These are phyloP conservation scores for Mycena latifolia DNA, from an alignment of 768 basidiomycete genomes.

Conservation along the genomic window DNA sequence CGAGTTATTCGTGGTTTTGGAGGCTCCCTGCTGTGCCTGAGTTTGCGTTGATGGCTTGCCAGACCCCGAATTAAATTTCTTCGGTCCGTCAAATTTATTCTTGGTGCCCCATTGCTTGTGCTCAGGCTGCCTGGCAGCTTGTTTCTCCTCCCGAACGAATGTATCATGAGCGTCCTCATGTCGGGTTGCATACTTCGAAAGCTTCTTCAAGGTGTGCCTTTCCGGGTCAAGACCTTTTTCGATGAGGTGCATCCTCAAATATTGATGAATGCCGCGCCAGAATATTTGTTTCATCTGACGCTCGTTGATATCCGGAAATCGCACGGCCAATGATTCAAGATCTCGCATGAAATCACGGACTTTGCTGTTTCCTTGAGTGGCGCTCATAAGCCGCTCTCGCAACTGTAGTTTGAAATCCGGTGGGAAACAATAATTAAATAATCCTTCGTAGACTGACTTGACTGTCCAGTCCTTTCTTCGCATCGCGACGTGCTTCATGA, in stretches of 20 bases:
- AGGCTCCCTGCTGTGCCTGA: too few species aligned
- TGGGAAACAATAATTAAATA: too few species aligned
- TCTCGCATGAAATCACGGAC: slow-evolving; percentile 36
- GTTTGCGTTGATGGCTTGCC: too few species aligned
- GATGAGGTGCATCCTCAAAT: slow-evolving; percentile 38
- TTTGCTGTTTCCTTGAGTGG: not conserved
- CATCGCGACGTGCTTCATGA: too few species aligned
- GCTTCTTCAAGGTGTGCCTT: not conserved
- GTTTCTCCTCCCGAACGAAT: not conserved
- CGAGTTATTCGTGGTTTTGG: too few species aligned
- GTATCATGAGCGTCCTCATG: slow-evolving; percentile 9
- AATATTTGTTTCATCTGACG: slow-evolving; percentile 37
- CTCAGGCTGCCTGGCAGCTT: not conserved
- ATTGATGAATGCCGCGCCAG: slow-evolving; percentile 37
- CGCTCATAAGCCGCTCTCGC: slow-evolving; percentile 21
- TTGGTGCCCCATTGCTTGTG: not conserved
- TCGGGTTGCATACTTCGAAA: not conserved
- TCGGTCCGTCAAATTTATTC: too few species aligned
- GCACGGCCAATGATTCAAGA: slow-evolving; percentile 37
- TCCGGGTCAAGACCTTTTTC: slow-evolving; percentile 36
- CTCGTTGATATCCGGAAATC: slow-evolving; percentile 36
- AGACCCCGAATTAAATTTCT: too few species aligned
- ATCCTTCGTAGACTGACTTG: too few species aligned
- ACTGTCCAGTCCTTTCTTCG: too few species aligned
- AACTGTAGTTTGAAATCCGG: slow-evolving; percentile 33